A percentile compares a stretch with the other conserved stretches of the same genome.
These are phyloP conservation scores for Candida insectorum DNA, from an alignment of 805 yeast species.

Conservation along the genomic window DNA sequence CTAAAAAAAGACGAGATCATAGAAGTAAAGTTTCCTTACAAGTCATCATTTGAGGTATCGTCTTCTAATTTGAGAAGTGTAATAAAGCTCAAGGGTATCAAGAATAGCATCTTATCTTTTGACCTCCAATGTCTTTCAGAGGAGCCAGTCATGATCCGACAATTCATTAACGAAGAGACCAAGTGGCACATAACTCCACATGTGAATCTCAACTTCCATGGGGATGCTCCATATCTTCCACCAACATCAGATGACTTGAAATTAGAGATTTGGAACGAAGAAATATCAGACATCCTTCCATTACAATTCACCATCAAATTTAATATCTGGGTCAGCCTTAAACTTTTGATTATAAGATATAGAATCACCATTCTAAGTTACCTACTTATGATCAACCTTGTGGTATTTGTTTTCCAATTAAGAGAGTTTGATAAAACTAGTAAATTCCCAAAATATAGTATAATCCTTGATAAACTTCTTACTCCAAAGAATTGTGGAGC, in stretches of 20 bases:
- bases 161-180: conserved; percentile 69
- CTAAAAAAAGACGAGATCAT: background rate
- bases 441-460: conserved; percentile 26
- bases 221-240: conserved; percentile 70
- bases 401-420: conserved; percentile 57
- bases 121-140: background rate
- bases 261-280: conserved; percentile 49
- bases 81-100: conserved; percentile 5
- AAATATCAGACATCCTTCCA: conserved; percentile 8
- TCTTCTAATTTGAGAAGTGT: conserved; percentile 5
- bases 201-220: conserved; percentile 51
- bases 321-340: conserved; percentile 59
- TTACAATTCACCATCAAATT: conserved; percentile 29
- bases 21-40: too few species aligned
- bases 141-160: conserved; percentile 33
- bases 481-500: conserved; percentile 8
- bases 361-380: conserved; percentile 71
- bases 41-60: too few species aligned
- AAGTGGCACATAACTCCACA: conserved; percentile 62
- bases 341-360: conserved; percentile 69
- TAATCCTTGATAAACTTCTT: conserved; percentile 32
- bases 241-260: conserved; percentile 21
- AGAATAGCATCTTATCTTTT: conserved; percentile 10
- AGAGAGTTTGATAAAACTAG: conserved; percentile 30
- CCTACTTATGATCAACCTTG: conserved; percentile 57